Base-by-base conservation (phyloP, 2,329 filamentous ascomycete species). In the Rhynchosporium secalis region DNA sequence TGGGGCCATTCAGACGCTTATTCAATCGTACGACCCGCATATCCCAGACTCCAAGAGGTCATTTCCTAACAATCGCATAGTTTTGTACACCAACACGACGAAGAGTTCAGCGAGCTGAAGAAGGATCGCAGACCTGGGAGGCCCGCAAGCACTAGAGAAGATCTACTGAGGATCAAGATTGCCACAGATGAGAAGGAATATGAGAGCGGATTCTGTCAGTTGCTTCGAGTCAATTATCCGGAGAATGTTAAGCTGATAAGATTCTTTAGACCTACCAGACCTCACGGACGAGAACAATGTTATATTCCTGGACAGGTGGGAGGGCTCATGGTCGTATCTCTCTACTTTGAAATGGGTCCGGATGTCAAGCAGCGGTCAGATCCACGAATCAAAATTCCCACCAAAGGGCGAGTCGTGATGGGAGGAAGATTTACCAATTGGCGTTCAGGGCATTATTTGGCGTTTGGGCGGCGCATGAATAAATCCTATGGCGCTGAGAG, bases 241-340 rank as follows among this genome's bases (percentile, higher is more conserved):
- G 6, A 56, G 29, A 15, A 38, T 36, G 8, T 12, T 36, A n/a
- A n/a, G 26, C 40, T 9, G 45, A 65, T 68, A 60, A 69, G 47
- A 49, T 4, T 15, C 33, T 45, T 20, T 60, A 88, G 86, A 85
- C 64, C 76, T 96, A 46, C 93, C 94, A 0, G 90, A 97, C 73
- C 78, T 97, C 59, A 83, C 86, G 60, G 82, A 86, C 47, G 79
- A 82, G 46, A 83, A 87, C 54, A 92, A 87, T 68, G 77, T 90
- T 57, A 76, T 81, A 62, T 81, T 84, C 67, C 76, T 98, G 46
- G 82, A 85, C 66, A 80, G 81, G 28, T 98, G 92, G 91, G 89
- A 92, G 67, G 90, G 90, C 3, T 84, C 90, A 31, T 98, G 94
- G 94, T 83, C 90, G 8, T 88, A 89, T 70, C 81, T 97, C 65